Conservation (phyloP, 306 rosid genomes). For the Fagus sylvatica region DNA sequence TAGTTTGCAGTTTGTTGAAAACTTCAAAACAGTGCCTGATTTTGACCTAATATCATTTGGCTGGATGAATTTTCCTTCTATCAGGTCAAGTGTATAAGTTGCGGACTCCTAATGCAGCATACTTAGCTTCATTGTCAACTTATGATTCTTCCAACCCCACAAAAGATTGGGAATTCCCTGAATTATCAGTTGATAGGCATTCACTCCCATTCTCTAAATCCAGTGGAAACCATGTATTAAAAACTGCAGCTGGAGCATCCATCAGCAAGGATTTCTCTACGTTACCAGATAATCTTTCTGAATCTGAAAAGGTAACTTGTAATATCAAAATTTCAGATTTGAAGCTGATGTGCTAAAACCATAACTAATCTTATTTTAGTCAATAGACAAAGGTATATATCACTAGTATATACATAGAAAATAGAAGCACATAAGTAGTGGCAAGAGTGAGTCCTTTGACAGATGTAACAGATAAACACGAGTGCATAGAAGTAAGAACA, state of each 20-base stretch:
- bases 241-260: conserved; percentile 32
- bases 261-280: conserved; percentile 29
- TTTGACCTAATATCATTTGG: conserved; percentile 9
- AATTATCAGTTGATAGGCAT: conserved; percentile 43
- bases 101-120: conserved; percentile 67
- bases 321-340: neutral
- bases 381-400: neutral
- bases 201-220: conserved; percentile 18
- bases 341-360: neutral
- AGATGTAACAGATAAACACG: neutral
- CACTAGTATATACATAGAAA: neutral
- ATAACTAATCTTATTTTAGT: neutral
- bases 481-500: neutral
- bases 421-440: neutral
- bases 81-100: conserved; percentile 76
- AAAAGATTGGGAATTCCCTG: conserved; percentile 80
- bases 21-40: neutral
- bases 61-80: conserved; percentile 27
- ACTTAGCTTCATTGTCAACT: conserved; percentile 58
- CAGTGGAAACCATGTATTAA: conserved; percentile 27
- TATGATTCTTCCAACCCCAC: conserved; percentile 87
- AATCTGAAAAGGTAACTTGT: conserved; percentile 47
- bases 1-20: neutral
- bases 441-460: neutral
- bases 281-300: conserved; percentile 32